Base-by-base conservation (phyloP, 306 rosid species). In the Sesbania bispinosa region DNA sequence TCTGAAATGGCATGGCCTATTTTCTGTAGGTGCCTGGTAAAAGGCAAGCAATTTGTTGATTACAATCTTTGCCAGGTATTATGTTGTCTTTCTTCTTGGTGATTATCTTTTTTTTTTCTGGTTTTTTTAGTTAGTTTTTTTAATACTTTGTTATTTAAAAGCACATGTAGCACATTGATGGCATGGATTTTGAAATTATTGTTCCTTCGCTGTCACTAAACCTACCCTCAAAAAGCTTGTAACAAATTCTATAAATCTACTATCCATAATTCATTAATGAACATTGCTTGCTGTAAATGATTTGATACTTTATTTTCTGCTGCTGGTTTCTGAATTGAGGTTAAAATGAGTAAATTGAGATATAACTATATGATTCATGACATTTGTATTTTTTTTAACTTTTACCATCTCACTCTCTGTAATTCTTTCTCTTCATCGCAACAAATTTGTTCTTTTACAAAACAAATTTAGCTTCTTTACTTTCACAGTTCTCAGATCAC, bases 1-100 rank as follows among this genome's bases (percentile, higher is more conserved):
- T 84, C 87, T 24, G 80, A 83, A 89, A 88, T 75, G 81, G 89
- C 87, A 26, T 94, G 98, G 98, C 95, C 96, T 63, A 82, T 88
- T 74, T 67, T 86, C 59, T 75, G 72, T 74, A 85, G 86, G 73
- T 85, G 88, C 86, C 85, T 93, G 89, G 60, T 80, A 59, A 83
- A 90, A 80, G 97, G 98, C 62, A 88, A 87, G 84, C 86, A 83
- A 42, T 90, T 78, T 77, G 62, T 87, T 42, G 88, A 87, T 77
- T 74, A 69, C 84, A 88, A 80, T 83, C 75, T 72, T 77, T 87
- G 92, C 82, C 98, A 94, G 97, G 97, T 90, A 86, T 77, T 69
- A 52, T 64, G 53, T 43, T 33, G 10, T 43, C 66, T 19, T 57
- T 57, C 26, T 74, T 79, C 51, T 48, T 45, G 15, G 19, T 39